Conservation (phyloP, 2,329 filamentous ascomycete genomes). For the Emergomyces pasteurianus region DNA sequence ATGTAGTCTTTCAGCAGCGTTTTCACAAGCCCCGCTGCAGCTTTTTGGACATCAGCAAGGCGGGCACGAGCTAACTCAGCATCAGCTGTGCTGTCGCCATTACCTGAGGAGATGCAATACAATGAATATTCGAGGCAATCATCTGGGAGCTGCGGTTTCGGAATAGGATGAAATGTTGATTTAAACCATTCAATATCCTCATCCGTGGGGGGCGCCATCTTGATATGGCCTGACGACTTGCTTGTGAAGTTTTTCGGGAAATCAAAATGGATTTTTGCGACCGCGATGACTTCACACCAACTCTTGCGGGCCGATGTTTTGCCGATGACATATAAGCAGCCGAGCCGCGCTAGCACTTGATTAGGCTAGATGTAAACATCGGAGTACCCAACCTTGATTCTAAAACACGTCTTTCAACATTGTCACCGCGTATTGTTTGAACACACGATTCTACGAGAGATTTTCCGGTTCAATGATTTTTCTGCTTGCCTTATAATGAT, state of each 20-base stretch:
- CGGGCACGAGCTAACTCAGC: constrained; percentile 42
- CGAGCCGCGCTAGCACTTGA: constrained; percentile 17
- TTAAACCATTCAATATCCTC: constrained; percentile 55
- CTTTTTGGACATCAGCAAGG: constrained; percentile 61
- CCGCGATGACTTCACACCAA: constrained; percentile 25
- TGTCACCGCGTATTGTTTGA: not conserved
- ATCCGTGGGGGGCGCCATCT: constrained; percentile 34
- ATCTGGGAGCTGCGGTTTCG: constrained; percentile 57
- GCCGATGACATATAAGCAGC: not conserved
- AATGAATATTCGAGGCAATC: constrained; percentile 79
- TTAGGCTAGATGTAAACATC: constrained; percentile 33
- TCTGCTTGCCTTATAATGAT: not conserved
- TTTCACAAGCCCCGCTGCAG: constrained; percentile 51
- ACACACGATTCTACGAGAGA: not conserved
- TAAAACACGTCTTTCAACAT: constrained; percentile 20
- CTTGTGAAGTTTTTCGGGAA: not conserved
- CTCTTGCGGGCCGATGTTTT: constrained; percentile 1
- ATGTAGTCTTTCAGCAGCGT: constrained; percentile 72
- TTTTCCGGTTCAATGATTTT: not conserved
- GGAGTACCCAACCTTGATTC: constrained; percentile 1
- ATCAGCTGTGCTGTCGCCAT: constrained; percentile 42
- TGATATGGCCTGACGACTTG: not conserved
- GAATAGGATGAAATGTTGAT: constrained; percentile 53
- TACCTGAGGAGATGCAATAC: constrained; percentile 51
- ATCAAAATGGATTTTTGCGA: constrained; percentile 2